Evolutionary conservation across 2,329 filamentous ascomycete genomes (phyloP), one percentile per base, ranked within the genome.

Genomic region (Trichoderma aggressivum): DNA sequence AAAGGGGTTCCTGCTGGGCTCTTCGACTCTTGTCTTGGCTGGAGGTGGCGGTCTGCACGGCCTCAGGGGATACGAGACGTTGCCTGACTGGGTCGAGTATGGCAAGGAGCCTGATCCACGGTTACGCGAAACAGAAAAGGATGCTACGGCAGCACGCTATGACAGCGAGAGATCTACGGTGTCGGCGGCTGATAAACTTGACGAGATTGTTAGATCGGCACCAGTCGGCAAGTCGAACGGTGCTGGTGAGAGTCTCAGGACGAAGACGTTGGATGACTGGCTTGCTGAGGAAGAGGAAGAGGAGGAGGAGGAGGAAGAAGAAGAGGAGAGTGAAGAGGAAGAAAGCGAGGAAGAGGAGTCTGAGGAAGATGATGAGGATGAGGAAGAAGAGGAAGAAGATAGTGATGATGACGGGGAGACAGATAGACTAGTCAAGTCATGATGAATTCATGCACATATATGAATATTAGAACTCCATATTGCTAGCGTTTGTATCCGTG

Each of bases 241-340:
- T 1, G 74, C 81, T 16, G 81, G 82, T 6, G 90, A 90, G 62
- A 84, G 81, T 12, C 79, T 85, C 1, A 86, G 86, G 65, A 89
- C 89, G 53, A 97, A 97, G 86, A 93, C 91, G 24, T 83, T 99
- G 73, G 94, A 98, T 82, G 94, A 97, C 79, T 98, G 96, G 94
- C 84, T 98, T 70, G 94, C 91, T 5, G 92, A 94, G 77, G 89
- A 89, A 56, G 88, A 89, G 18, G 85, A 84, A 32, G 86, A 85
- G n/a, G 88, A 86, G 2, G 86, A 87, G 28, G 86, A 84, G 2
- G 86, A 85, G 7, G 84, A 85, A 7, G 87, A 86, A 2, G 85
- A 87, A 8, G 85, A 86, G 0, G 85, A 86, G 1, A 85, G 87
- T 5, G 85, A 86, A 2, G 83, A 84, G 1, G 82, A 84, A 0